phyloP scores from a whole-genome alignment of 2,329 filamentous ascomycete genomes.

The Cryphonectria japonica region DNA sequence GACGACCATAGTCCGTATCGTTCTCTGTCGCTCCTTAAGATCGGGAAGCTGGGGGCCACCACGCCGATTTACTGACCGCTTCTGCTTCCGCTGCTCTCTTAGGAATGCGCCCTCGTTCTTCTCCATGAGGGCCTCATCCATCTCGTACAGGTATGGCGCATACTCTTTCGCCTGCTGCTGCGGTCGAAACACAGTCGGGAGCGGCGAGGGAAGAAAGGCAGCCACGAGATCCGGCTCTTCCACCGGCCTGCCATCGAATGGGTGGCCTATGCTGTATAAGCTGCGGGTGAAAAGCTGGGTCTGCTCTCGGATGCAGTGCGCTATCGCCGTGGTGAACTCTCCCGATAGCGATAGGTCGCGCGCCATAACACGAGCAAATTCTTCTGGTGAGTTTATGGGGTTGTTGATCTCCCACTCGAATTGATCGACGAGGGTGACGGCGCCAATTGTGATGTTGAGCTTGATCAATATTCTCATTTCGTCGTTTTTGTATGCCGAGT shows the following conservation, averaged over 20 bases:
- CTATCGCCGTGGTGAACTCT: conserved; percentile 96
- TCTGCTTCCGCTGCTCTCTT: conserved; percentile 90
- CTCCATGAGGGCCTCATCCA: conserved; percentile 88
- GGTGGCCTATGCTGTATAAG: conserved; percentile 89
- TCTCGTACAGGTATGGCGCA: conserved; percentile 89
- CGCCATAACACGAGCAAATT: conserved; percentile 89
- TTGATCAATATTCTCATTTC: conserved; percentile 98
- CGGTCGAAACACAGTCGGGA: conserved; percentile 82
- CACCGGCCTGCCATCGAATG: conserved; percentile 90
- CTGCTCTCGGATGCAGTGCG: conserved; percentile 96
- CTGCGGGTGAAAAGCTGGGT: conserved; percentile 92
- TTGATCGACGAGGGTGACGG: conserved; percentile 91
- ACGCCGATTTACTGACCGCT: conserved; percentile 90
- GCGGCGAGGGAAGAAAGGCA: conserved; percentile 83
- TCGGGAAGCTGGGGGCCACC: conserved; percentile 94
- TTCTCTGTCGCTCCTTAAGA: conserved; percentile 90
- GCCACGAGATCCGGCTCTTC: conserved; percentile 89
- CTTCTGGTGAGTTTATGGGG: conserved; percentile 88
- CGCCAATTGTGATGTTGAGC: conserved; percentile 95
- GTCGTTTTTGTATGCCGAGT: conserved; percentile 95
- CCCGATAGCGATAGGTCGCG: conserved; percentile 88
- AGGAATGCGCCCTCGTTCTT: conserved; percentile 91
- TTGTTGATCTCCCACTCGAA: conserved; percentile 99
- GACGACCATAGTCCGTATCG: conserved; percentile 88
- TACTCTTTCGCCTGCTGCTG: conserved; percentile 94